Evolutionary conservation across 305 asterid genomes (phyloP).

Genomic region (Salvia sclarea): DNA sequence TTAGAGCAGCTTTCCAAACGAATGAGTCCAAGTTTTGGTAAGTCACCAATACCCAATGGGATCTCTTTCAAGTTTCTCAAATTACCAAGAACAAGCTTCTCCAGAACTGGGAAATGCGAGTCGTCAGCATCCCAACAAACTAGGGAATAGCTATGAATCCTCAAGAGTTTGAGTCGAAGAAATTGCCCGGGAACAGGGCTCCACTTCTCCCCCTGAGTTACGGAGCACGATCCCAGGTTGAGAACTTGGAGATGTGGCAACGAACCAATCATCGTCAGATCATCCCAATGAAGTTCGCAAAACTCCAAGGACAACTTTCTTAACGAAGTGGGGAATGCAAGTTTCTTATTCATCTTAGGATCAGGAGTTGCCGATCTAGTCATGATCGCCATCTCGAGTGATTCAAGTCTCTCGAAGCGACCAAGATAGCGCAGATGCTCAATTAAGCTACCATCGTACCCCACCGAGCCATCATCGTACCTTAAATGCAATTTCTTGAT

Average conservation of each 20-base stretch:
- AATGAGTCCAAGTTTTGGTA: conserved; percentile 15
- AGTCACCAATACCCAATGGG: conserved; percentile 2
- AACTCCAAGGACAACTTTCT: too few species aligned
- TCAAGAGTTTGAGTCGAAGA: background rate
- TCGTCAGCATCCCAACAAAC: background rate
- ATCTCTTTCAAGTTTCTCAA: conserved; percentile 6
- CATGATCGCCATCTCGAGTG: too few species aligned
- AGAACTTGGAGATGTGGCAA: conserved; percentile 19
- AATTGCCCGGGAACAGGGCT: background rate
- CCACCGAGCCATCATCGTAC: too few species aligned
- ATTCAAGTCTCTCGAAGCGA: too few species aligned
- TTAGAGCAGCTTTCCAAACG: background rate
- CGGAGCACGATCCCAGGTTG: background rate
- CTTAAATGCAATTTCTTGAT: too few species aligned
- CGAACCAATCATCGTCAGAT: conserved; percentile 5
- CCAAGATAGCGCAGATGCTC: too few species aligned
- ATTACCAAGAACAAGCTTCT: background rate
- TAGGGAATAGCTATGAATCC: background rate
- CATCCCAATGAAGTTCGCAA: background rate
- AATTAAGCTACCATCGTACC: too few species aligned
- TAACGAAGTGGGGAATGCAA: too few species aligned
- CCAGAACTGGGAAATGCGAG: conserved; percentile 7
- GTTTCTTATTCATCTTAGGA: too few species aligned
- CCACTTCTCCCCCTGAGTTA: background rate
- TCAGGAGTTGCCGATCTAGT: too few species aligned